Evolutionary conservation across 2,329 filamentous ascomycete genomes (phyloP), one percentile per base, ranked within the genome.

Genomic region (Gnomoniopsis sp.): DNA sequence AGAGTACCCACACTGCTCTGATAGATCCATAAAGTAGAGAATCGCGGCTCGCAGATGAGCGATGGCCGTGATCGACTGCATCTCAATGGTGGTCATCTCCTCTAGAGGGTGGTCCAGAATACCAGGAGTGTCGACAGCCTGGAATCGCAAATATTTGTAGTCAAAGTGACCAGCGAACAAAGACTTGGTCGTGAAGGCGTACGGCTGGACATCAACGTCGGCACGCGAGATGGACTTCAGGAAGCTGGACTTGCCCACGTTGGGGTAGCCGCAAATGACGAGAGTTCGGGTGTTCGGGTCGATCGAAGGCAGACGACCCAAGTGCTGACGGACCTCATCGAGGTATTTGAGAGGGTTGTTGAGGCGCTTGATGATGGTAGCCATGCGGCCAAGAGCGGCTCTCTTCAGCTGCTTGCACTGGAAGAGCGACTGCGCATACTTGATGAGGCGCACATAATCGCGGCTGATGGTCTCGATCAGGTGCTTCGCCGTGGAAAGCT

Each of bases 61-160:
- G 77, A 99, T 96, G 12, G 96, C 95, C 19, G 93, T 98, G 66
- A 99, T 97, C 62, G 90, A 90, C 80, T 98, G 95, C 91, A 98
- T 98, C 77, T 99, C 95, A 71, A 99, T 99, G 3, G 95, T 98
- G 78, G 97, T 96, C 95, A 98, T 99, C 79, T 98, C 95, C 77
- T 98, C 95, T 10, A 99, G 85, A 38, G 93, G 93, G 73, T 99
- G 95, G 68, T 99, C 95, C 62, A 99, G 79, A 66, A 99, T 96
- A 81, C 95, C 95, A n/a, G 93, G 93, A 12, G 95, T 99, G 76
- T 99, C 95, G 67, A 99, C 63, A 23, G 68, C 66, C 64, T 93
- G 89, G 77, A 92, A 92, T 63, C 90, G 84, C 65, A 92, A 81
- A 77, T 93, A 95, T 77, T 96, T 96, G 81, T 96, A 96, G 77